Base-by-base conservation (phyloP, 805 yeast species). In the Grigorovia jiainica region DNA sequence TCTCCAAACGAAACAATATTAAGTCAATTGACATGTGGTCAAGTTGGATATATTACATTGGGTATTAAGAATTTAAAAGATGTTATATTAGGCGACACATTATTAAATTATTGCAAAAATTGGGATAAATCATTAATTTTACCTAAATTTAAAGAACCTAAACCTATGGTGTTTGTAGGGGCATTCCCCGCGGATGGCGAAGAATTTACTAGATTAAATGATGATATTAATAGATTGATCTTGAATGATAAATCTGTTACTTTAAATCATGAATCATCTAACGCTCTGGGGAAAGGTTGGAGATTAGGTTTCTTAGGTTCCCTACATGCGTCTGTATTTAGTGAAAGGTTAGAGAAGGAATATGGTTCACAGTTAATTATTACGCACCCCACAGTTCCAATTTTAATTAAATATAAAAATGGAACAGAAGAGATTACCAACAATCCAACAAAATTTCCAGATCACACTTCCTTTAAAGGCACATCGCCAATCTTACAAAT, bases 111-210 rank as follows among this genome's bases (percentile, higher is more conserved):
- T 18, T 71, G 70, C 27, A 38, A 46, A n/a, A 71, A 70, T 33
- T 27, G 31, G 31, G 31, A 27, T 27, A 27, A 27, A 27, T 78
- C 83, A 2, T 85, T 79, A 47, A 81, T 96, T 1, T 68, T 90
- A 20, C 95, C 94, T 1, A 97, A 97, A 1, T 92, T 90, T 60
- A 97, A 89, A 62, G 96, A 87, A 53, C 89, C 95, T 1, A 89
- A 92, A 61, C 96, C 97, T 1, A 92, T 92, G 97, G 97, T 90
- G 7, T 92, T 90, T 60, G 94, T 90, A 38, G 97, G 97, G 11
- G 98, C 97, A 0, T 90, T 87, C 53, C 97, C 98, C 0, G 92
- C 96, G 0, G 95, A 90, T 54, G 95, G 95, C 4, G 73, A 82
- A 0, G 95, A 90, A 53, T 90, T 90, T 60, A 83, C 84, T 46